Evolutionary conservation across 2,329 filamentous ascomycete species (phyloP), one percentile per base, ranked within the genome.

Genomic region (Ascochyta koolunga): DNA sequence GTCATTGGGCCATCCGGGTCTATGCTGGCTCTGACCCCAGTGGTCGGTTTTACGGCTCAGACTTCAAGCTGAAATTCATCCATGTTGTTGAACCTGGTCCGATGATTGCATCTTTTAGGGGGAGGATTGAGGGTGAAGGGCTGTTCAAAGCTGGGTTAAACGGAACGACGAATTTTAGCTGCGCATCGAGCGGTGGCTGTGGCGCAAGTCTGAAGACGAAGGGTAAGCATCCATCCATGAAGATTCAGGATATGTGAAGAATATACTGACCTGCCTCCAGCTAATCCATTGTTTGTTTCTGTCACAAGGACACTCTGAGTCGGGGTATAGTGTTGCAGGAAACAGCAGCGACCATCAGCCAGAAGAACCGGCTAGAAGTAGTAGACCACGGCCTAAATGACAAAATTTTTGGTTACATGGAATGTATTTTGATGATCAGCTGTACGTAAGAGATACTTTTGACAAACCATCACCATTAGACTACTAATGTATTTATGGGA

Each of bases 41-140:
- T 4, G 36, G 33, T 24, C 2, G 8, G 0, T 67, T 62, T 33
- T 33, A 21, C 1, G 24, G 38, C 3, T 48, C 38, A 4, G 45
- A 68, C 33, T 69, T 69, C 46, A 58, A 63, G n/a, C 37, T 68
- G 10, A 64, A 55, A n/a, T 64, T 69, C 22, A 65, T 54, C n/a
- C 54, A 66, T 21, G 60, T 65, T 2, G 56, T 54, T 10, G 44
- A 54, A 32, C 39, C 54, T 1, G 62, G 65, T 11, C 37, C 47
- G 31, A 5, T 57, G 37, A 64, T 61, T n/a, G 8, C 15, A n/a
- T 21, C 27, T 16, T 69, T 59, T 41, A 61, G 18, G 21, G 60
- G 51, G 44, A 60, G 15, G 15, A 64, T 49, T 25, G 52, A 56
- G 42, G 65, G 59, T 7, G 42, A 53, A 35, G 60, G 50, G 2